phyloP scores from a whole-genome alignment of 1,139 yeast genomes.

The Arxiozyma bovina region DNA sequence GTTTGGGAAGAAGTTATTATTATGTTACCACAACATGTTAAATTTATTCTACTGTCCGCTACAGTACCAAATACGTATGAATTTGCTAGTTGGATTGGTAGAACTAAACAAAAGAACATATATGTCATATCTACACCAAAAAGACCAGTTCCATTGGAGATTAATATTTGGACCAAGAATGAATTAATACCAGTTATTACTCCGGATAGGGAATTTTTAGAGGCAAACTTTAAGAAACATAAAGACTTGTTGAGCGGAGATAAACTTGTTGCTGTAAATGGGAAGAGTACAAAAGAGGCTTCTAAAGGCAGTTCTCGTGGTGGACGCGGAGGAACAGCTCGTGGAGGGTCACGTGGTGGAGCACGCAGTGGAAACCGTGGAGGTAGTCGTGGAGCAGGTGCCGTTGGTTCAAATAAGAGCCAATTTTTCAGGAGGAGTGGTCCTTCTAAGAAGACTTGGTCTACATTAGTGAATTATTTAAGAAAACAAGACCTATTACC shows the following conservation, averaged over 20 bases:
- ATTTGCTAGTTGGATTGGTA: constrained; percentile 97
- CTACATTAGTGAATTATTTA: constrained; percentile 62
- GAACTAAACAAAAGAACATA: constrained; percentile 91
- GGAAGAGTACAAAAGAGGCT: constrained; percentile 12
- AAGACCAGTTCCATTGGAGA: constrained; percentile 91
- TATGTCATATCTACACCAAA: constrained; percentile 93
- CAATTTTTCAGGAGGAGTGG: constrained; percentile 47
- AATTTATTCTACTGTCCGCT: constrained; percentile 80
- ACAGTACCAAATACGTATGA: constrained; percentile 97
- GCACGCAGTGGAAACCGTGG: constrained; percentile 32
- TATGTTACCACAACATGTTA: constrained; percentile 92
- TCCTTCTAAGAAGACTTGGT: constrained; percentile 76
- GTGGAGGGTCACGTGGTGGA: constrained; percentile 29
- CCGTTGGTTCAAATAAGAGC: constrained; percentile 32
- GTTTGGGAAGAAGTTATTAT: constrained; percentile 99
- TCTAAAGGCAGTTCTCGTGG: constrained; percentile 21
- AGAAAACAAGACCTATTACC: constrained; percentile 66
- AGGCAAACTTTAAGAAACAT: constrained; percentile 55
- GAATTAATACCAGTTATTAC: constrained; percentile 64
- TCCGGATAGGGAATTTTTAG: constrained; percentile 59
- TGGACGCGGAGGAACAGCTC: constrained; percentile 27
- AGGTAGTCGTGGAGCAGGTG: constrained; percentile 35
- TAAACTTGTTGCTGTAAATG: constrained; percentile 26
- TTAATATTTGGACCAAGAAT: constrained; percentile 71
- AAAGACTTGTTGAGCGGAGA: constrained; percentile 42